Evolutionary conservation across 2,329 filamentous ascomycete species (phyloP), one percentile per base, ranked within the genome.

Genomic region (Xylaria polymorpha): DNA sequence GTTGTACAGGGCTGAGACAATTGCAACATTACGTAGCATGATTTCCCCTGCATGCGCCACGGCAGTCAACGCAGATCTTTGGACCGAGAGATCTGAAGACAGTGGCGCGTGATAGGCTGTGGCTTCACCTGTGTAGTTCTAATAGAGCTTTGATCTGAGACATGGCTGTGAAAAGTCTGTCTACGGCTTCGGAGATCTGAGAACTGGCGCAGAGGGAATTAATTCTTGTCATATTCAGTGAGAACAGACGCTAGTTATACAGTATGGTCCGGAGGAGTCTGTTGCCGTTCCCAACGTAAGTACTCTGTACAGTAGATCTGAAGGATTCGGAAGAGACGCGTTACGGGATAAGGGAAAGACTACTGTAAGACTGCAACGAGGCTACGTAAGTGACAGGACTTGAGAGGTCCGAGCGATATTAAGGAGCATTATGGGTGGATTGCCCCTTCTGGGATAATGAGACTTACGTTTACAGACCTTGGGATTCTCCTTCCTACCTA

Each of bases 1-100:
- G 41, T 59, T 61, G 61, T 51, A 60, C 69, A 69, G 69, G 67
- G 69, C 69, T 71, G 69, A 71, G 69, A 71, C 67, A 61, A 64
- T 51, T 62, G 58, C 61, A 20, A 68, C 61, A 43, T 41, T 64
- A 67, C 44, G 29, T 64, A 71, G 64, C 61, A 61, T 61, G 59
- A 48, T 62, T 58, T 69, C 57, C 69, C 69, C 66, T 69, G 69
- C 67, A 71, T 66, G 61, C 59, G 61, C 64, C 64, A 58, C 43
- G 56, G 61, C 35, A 44, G 53, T 61, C 18, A 14, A 66, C 53
- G 67, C 41, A 64, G 57, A 63, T 66, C 63, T 46, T 37, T 35
- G 37, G 12, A 12, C n/a, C n/a, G 37, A 35, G 15, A 32, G 50
- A 53, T 53, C 50, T n/a, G 25, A 32, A 15, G 18, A 32, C 9